Evolutionary conservation across 2,329 filamentous ascomycete species (phyloP).

Genomic region (Ophiostoma sp.): DNA sequence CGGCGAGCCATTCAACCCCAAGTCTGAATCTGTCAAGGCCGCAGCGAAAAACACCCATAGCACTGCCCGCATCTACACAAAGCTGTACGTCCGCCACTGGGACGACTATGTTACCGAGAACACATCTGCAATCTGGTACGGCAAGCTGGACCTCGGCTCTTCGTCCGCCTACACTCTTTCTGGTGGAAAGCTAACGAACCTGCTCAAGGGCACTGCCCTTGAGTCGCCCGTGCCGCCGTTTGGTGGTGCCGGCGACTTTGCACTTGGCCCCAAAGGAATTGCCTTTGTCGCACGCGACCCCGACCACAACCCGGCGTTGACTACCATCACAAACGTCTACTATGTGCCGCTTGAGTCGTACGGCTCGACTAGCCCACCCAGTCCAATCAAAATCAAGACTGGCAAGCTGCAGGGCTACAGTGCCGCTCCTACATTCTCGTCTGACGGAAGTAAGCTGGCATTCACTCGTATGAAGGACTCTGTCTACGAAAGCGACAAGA

Average conservation of each 20-base stretch:
- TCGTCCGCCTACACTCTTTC: constrained; percentile 40
- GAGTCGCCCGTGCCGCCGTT: constrained; percentile 71
- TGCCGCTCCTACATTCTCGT: constrained; percentile 65
- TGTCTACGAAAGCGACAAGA: constrained; percentile 77
- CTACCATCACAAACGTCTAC: constrained; percentile 65
- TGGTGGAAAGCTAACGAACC: constrained; percentile 52
- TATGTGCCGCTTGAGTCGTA: constrained; percentile 65
- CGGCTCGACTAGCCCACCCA: constrained; percentile 38
- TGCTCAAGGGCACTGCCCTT: constrained; percentile 54
- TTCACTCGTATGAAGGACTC: constrained; percentile 73
- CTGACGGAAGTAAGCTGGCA: constrained; percentile 62
- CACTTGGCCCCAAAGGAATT: constrained; percentile 61
- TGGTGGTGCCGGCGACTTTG: constrained; percentile 74
- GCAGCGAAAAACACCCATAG: constrained; percentile 44
- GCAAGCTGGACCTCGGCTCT: constrained; percentile 42
- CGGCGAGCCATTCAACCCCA: constrained; percentile 64
- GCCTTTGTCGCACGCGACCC: constrained; percentile 74
- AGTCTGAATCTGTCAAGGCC: constrained; percentile 37
- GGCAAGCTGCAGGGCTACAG: constrained; percentile 59
- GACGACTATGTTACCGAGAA: constrained; percentile 68
- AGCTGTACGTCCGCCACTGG: constrained; percentile 77
- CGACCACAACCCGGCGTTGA: constrained; percentile 55
- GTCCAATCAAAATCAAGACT: constrained; percentile 30
- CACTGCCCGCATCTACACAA: constrained; percentile 65
- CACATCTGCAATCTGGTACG: constrained; percentile 68